phyloP scores from a whole-genome alignment of 208 protist species.

The Crithidia expoeki region DNA sequence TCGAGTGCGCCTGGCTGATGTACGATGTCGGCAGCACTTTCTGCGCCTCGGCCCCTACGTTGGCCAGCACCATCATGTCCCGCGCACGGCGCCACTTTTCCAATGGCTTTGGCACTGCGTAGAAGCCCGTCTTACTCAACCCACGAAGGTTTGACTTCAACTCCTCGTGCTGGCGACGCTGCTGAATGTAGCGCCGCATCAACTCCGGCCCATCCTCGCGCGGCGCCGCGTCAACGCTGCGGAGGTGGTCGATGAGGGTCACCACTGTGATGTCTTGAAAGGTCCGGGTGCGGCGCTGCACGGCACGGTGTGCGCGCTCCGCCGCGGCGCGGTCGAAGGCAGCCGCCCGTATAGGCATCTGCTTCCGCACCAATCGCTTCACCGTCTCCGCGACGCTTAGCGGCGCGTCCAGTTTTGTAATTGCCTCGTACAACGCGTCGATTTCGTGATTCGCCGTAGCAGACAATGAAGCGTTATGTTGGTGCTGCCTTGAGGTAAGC shows the following conservation, averaged over 20 bases:
- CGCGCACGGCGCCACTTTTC: slow-evolving; percentile 69
- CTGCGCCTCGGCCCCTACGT: slow-evolving; percentile 51
- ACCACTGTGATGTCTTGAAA: slow-evolving; percentile 29
- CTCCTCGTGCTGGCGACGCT: slow-evolving; percentile 57
- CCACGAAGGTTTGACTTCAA: slow-evolving; percentile 47
- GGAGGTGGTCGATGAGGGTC: slow-evolving; percentile 29
- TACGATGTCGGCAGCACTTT: slow-evolving; percentile 49
- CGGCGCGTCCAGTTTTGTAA: slow-evolving; percentile 19
- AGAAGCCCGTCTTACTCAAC: slow-evolving; percentile 71
- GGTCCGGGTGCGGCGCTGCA: slow-evolving; percentile 33
- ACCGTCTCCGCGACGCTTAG: slow-evolving; percentile 14
- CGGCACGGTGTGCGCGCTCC: slow-evolving; percentile 14
- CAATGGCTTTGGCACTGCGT: slow-evolving; percentile 40
- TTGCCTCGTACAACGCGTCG: slow-evolving; percentile 18
- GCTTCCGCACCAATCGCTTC: slow-evolving; percentile 22
- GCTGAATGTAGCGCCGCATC: slow-evolving; percentile 46
- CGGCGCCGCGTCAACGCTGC: slow-evolving; percentile 30
- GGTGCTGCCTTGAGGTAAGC: slow-evolving; percentile 19
- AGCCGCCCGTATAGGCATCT: slow-evolving; percentile 6
- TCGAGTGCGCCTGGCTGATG: slow-evolving; percentile 56
- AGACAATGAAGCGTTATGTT: not conserved
- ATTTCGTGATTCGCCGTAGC: not conserved
- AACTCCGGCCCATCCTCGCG: slow-evolving; percentile 51
- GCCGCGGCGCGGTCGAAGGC: slow-evolving; percentile 27
- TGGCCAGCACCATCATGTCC: slow-evolving; percentile 72